phyloP scores from a whole-genome alignment of 306 rosid species.

The Ormosia emarginata region DNA sequence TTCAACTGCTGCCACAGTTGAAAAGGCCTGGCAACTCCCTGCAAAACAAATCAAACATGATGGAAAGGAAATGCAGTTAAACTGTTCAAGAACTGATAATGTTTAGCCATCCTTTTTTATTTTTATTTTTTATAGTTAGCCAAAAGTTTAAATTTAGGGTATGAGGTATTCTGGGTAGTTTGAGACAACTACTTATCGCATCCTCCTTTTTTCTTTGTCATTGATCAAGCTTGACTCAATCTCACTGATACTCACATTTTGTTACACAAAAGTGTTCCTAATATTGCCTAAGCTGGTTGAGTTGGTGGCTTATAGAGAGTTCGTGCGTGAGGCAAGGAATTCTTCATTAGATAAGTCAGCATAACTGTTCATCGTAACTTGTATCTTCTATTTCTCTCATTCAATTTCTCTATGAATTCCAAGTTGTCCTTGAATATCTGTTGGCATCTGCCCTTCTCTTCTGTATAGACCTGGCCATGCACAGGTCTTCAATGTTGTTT shows the following conservation, averaged over 20 bases:
- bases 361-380: background rate
- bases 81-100: too few relatives aligned
- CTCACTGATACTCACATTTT: background rate
- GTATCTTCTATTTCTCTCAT: background rate
- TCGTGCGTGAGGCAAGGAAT: background rate
- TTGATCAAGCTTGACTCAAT: background rate
- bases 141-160: too few relatives aligned
- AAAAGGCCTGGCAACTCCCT: slow-evolving; percentile 30
- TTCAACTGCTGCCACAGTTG: slow-evolving; percentile 22
- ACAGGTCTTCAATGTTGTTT: background rate
- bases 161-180: background rate
- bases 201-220: background rate
- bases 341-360: background rate
- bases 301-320: background rate
- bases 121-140: too few relatives aligned
- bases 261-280: background rate
- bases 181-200: background rate
- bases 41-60: too few relatives aligned
- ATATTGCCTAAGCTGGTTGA: background rate
- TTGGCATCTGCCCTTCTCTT: background rate
- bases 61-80: too few relatives aligned
- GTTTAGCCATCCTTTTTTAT: too few relatives aligned
- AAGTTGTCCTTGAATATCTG: slow-evolving; percentile 12
- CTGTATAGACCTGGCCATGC: background rate
- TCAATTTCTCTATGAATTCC: background rate